Base-by-base conservation (phyloP, 495 filamentous ascomycete species). In the Aspergillus incahuasiensis region DNA sequence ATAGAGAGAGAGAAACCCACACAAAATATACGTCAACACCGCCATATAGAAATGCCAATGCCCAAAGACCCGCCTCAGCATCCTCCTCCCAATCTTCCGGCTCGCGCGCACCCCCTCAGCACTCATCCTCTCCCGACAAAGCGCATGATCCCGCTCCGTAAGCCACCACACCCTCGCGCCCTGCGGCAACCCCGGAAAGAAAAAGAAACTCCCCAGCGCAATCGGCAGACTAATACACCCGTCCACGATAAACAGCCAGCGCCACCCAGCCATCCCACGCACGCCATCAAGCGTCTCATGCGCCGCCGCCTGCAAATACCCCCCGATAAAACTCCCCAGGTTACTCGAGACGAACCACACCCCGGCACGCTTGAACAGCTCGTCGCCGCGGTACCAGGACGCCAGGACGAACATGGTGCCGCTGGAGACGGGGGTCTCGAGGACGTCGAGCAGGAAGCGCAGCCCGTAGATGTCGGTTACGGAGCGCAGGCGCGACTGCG, bases 361-460 rank as follows among this genome's bases (percentile, higher is more conserved):
- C 15, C 79, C 77, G 55, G 82, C 76, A 3, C 77, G 47, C 21
- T 64, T 64, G 7, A 70, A 66, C 20, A 81, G 57, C 54, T 82
- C 79, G 47, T 78, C 74, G 28, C 74, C 63, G 0, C 73, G 77
- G 48, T 82, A 82, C 64, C 74, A 82, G 48, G 70, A 65, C 65
- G 67, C 65, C 55, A 70, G 68, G 13, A 70, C 30, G 58, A 64
- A 68, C 19, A 68, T 58, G 9, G 74, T 71, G 12, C 77, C 75
- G 12, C 70, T 72, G 32, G 74, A 78, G 52, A 75, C 75, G 0
- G 72, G 72, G n/a, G 75, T 72, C 44, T 82, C 79, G 7, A 75
- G 78, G 40, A 88, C 81, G 46, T 86, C 86, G 1, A 90, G 74
- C 55, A 86, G 86, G 73, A 89, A 89, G 3, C 86, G 79, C 5